These are phyloP conservation scores for Boletellus sp. DNA, from an alignment of 768 basidiomycete species.

Conservation along the genomic window DNA sequence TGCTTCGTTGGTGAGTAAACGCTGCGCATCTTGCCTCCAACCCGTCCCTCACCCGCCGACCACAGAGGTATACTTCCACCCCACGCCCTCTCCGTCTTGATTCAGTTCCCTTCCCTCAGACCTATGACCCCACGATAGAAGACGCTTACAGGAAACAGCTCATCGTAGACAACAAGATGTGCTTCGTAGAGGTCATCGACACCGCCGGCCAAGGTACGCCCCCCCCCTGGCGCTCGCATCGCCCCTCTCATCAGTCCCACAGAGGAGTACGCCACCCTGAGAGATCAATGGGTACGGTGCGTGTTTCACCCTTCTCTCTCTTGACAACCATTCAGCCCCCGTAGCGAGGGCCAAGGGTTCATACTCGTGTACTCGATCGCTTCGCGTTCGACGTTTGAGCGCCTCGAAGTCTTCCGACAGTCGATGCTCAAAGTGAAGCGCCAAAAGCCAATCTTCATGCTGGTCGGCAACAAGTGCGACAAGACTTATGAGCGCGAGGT, in stretches of 20 bases:
- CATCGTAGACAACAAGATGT: constrained; percentile 92
- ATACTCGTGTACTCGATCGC: constrained; percentile 96
- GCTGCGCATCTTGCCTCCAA: constrained; percentile 5
- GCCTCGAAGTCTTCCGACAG: constrained; percentile 85
- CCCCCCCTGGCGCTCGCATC: not conserved
- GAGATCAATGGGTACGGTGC: constrained; percentile 97
- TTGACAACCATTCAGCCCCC: constrained; percentile 8
- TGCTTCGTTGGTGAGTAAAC: constrained; percentile 84
- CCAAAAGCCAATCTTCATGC: constrained; percentile 81
- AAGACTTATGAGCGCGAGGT: constrained; percentile 90
- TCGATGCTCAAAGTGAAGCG: constrained; percentile 88
- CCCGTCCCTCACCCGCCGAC: constrained; percentile 15
- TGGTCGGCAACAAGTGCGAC: constrained; percentile 96
- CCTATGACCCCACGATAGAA: constrained; percentile 98
- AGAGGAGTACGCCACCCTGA: constrained; percentile 97
- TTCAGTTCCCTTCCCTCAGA: constrained; percentile 42
- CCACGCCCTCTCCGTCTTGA: constrained; percentile 6
- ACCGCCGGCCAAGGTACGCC: constrained; percentile 92
- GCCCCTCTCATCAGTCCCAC: constrained; percentile 19
- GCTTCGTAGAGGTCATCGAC: constrained; percentile 95
- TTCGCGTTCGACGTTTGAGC: constrained; percentile 87
- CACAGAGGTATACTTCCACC: constrained; percentile 49
- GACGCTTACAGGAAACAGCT: constrained; percentile 96
- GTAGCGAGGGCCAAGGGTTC: constrained; percentile 95
- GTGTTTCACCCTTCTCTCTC: constrained; percentile 27